Evolutionary conservation across 2,329 filamentous ascomycete genomes (phyloP).

Genomic region (Scedosporium boydii): DNA sequence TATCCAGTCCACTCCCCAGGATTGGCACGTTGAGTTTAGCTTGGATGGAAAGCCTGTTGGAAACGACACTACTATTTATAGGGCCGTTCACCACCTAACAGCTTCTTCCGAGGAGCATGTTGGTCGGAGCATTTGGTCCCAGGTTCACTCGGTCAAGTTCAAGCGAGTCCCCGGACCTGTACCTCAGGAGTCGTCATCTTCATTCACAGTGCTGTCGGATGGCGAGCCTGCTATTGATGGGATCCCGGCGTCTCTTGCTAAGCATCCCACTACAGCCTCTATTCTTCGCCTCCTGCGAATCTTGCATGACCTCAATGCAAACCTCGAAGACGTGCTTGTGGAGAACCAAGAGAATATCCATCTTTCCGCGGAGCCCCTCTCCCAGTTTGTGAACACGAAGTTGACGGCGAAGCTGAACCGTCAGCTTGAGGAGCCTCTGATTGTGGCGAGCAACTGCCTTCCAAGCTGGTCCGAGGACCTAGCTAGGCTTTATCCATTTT

Average conservation of each 20-base stretch:
- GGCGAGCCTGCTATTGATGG: conserved; percentile 46
- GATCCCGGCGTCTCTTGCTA: conserved; percentile 70
- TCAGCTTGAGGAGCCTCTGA: conserved; percentile 90
- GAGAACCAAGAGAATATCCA: conserved; percentile 63
- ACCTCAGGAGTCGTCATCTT: conserved; percentile 58
- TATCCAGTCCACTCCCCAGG: conserved; percentile 69
- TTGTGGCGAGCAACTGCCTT: conserved; percentile 93
- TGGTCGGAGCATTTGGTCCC: conserved; percentile 77
- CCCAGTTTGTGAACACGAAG: conserved; percentile 98
- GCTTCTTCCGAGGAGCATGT: conserved; percentile 50
- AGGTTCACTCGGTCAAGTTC: conserved; percentile 86
- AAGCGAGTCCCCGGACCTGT: conserved; percentile 76
- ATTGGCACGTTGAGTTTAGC: conserved; percentile 97
- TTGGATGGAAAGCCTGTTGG: conserved; percentile 74
- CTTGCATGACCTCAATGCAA: conserved; percentile 84
- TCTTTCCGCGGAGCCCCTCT: conserved; percentile 70
- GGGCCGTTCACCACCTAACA: conserved; percentile 67
- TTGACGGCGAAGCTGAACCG: conserved; percentile 95
- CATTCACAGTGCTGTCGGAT: conserved; percentile 34
- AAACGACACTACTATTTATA: conserved; percentile 92
- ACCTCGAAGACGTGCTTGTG: conserved; percentile 80
- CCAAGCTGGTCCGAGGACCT: conserved; percentile 95
- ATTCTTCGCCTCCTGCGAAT: conserved; percentile 85
- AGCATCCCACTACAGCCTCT: conserved; percentile 74
- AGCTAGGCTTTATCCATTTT: conserved; percentile 85